Base-by-base conservation (phyloP, 148 eudicot species). In the Cornus suecica region DNA sequence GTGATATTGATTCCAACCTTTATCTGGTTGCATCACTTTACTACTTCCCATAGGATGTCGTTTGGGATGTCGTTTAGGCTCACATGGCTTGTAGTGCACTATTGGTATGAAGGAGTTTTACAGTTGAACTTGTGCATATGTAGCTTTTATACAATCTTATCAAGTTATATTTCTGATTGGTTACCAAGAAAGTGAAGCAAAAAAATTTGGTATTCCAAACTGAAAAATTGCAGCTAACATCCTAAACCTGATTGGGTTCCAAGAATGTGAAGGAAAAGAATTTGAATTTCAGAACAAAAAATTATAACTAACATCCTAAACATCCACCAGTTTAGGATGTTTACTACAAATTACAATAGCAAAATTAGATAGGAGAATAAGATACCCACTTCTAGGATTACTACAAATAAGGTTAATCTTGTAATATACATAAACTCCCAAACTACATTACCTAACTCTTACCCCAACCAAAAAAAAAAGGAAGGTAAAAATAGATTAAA, bases 361-460 rank as follows among this genome's bases (percentile, higher is more conserved):
- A n/a, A n/a, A n/a, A 68, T 34, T 3, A 42, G 45, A 13, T 18
- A 11, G 62, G 10, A 34, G 26, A 69, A 15, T 16, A 4, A 41
- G 13, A 23, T 11, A 11, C 8, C 56, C 30, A 30, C 62, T 58
- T 58, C 72, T 69, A 11, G 23, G 24, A 5, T 24, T 69, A 24
- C 23, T n/a, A 18, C 22, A 58, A 58, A 22, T 0, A 8, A 69
- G 14, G n/a, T 41, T 24, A 25, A 26, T 25, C 41, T 2, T 67
- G 32, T 48, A 69, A 48, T 26, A 48, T 41, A 28, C 37, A 42
- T 58, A 25, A 8, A 58, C 5, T 1, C 9, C 14, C 25, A 6
- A 20, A 16, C 70, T 61, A 48, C 68, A 67, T 69, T 77, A 74
- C 76, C 87, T 68, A 72, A 58, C 51, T 8, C 37, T 8, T 3